Conservation (phyloP, 768 basidiomycete species). For the Collybiopsis confluens region DNA sequence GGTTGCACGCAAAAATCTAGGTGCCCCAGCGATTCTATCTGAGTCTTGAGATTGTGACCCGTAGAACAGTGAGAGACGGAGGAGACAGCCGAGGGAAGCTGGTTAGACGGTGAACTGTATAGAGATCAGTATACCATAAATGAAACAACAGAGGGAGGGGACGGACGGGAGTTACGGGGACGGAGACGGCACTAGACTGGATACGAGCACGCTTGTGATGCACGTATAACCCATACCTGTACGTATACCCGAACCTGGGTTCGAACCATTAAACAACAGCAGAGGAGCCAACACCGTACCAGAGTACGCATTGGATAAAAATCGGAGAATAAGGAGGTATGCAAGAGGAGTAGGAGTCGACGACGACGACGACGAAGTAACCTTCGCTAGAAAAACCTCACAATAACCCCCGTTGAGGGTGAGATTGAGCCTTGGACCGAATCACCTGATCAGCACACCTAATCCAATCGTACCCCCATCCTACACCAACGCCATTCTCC, state of each 20-base stretch:
- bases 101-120: constrained; percentile 74
- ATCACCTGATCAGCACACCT: no score
- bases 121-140: constrained; percentile 5
- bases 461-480: constrained; percentile 52
- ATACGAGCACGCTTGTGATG: constrained; percentile 56
- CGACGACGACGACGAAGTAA: constrained; percentile 24
- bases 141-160: no score
- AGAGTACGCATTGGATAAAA: constrained; percentile 67
- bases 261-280: constrained; percentile 24
- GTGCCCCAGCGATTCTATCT: constrained; percentile 46
- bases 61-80: constrained; percentile 72
- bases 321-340: constrained; percentile 63
- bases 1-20: no score
- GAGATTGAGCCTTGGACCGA: constrained; percentile 18
- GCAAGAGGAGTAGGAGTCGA: constrained; percentile 39
- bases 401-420: constrained; percentile 20
- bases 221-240: no score
- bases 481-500: constrained; percentile 74
- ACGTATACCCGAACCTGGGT: no score
- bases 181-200: constrained; percentile 64
- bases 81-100: constrained; percentile 71
- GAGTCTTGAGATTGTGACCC: no score
- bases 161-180: no score
- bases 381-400: constrained; percentile 41
- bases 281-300: constrained; percentile 38